Base-by-base conservation (phyloP, 495 filamentous ascomycete genomes). In the Cercophora scortea region DNA sequence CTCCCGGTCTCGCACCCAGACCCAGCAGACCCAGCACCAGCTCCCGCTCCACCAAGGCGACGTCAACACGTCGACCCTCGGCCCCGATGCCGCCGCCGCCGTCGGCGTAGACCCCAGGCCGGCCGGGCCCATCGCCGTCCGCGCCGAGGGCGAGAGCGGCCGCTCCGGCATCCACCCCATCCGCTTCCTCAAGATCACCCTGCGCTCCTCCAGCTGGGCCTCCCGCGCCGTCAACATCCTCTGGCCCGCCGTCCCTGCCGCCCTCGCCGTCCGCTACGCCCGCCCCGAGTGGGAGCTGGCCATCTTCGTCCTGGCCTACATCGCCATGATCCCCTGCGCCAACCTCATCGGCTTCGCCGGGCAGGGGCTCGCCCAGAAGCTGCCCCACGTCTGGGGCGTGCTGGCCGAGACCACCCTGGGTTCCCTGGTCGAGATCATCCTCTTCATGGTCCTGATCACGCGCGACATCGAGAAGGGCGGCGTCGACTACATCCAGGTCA, bases 331-430 rank as follows among this genome's bases (percentile, higher is more conserved):
- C 5, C 91, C 90, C 3, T 83, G 85, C 33, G 91, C 90, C 43
- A 96, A 96, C 58, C 66, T 95, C 46, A 76, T 95, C 32, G 89
- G 89, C 0, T 96, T 96, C 61, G 86, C 87, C 6, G 87, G 88
- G 6, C 82, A 88, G 58, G 87, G 94, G 63, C 67, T 95, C 53
- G 84, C 87, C 1, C 77, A 85, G 54, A 93, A 93, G 65, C 62
- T 94, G 32, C 85, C 85, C 15, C 86, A 86, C 60, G 87, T 92
- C 17, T 56, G 86, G 32, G 89, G 89, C 51, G 78, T 95, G 15
- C 66, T 96, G 45, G 56, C 87, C 9, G 89, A 95, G 63, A 90
- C 83, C 0, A 86, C 85, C 17, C 68, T 92, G 16, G 86, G 86
- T 8, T 84, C 87, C 9, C 66, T 89, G 5, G 89, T 94, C 44